A percentile compares a stretch with the other conserved stretches of the same genome.
Evolutionary conservation across 257 asterid species (phyloP).

Genomic region (Gentiana macrophylla): DNA sequence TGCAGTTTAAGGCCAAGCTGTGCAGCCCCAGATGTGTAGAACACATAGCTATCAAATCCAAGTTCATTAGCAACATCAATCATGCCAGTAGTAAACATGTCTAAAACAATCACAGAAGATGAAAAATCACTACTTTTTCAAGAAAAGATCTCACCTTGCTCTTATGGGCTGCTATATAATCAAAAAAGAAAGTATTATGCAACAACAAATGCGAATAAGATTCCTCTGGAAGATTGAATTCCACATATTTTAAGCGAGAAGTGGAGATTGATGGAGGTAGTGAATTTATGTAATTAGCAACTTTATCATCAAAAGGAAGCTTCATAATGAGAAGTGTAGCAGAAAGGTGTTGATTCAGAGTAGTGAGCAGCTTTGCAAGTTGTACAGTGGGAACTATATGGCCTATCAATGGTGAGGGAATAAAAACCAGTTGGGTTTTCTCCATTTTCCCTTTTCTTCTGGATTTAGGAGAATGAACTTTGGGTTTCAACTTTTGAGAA

Average conservation of each 20-base stretch:
- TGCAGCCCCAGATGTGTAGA: conserved; percentile 17
- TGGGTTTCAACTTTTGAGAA: no score
- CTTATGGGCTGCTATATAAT: conserved; percentile 6
- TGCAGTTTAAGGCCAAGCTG: conserved; percentile 6
- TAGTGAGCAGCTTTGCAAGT: conserved; percentile 9
- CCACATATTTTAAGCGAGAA: conserved; percentile 2
- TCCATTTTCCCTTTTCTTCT: background rate
- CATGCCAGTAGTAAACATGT: conserved; percentile 8
- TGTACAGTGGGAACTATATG: conserved; percentile 18
- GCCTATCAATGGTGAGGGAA: conserved; percentile 22
- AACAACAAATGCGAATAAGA: background rate
- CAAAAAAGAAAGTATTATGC: background rate
- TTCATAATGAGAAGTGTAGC: conserved; percentile 15
- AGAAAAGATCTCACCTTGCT: conserved; percentile 1
- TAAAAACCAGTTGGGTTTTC: conserved; percentile 18
- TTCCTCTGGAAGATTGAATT: background rate
- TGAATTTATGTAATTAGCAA: conserved; percentile 3
- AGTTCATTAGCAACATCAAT: conserved; percentile 15
- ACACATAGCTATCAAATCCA: conserved; percentile 4
- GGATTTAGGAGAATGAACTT: no score
- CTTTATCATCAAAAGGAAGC: conserved; percentile 12
- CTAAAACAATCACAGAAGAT: background rate
- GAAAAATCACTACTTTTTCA: background rate
- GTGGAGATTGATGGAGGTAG: conserved; percentile 1
- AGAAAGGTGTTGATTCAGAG: conserved; percentile 4